Evolutionary conservation across 78 protist genomes (phyloP), one percentile per base, ranked within the genome.

Genomic region (Acrasis kona): DNA sequence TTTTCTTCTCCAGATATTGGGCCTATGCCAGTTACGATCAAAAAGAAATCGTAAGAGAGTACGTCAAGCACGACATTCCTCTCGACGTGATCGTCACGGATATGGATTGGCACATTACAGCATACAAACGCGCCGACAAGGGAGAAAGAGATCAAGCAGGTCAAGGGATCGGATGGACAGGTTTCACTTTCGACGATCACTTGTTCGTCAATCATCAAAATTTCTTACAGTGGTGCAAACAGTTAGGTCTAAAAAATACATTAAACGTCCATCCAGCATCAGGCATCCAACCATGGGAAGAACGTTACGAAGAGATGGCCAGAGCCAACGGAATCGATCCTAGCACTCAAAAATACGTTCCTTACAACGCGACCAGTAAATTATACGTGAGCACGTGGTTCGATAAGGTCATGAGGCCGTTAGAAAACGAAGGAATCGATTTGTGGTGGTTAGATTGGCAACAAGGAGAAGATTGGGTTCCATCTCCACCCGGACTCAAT

Each of bases 41-140:
- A 0, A 3, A 3, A 1, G 65, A 5, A 1, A 2, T 86, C 0
- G 80, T 82, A 7, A 2, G 0, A 10, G 8, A 32, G 35, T 81
- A 65, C 38, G 74, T 19, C 27, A 2, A 1, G 8, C 36, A 2
- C 32, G 3, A 39, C 10, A 0, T 83, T 8, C 90, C 90, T 1
- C 81, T 86, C 37, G 90, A 86, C 68, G 73, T 79, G 5, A 27
- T 79, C 10, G 77, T 86, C 19, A 0, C 42, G 7, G 90, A 86
- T 65, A 83, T 86, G 88, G 19, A 83, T 76, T 83, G 88, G 88
- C 90, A 86, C 66, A 0, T 12, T 8, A 83, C 39, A 76, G 4
- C n/a, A n/a, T n/a, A n/a, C n/a, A n/a, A n/a, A n/a, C n/a, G n/a
- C n/a, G n/a, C n/a, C n/a, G n/a, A n/a, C n/a, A n/a, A n/a, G n/a